Evolutionary conservation across 73 alveolate species (phyloP), one percentile per base, ranked within the genome.

Genomic region (Paramecium sexaurelia): DNA sequence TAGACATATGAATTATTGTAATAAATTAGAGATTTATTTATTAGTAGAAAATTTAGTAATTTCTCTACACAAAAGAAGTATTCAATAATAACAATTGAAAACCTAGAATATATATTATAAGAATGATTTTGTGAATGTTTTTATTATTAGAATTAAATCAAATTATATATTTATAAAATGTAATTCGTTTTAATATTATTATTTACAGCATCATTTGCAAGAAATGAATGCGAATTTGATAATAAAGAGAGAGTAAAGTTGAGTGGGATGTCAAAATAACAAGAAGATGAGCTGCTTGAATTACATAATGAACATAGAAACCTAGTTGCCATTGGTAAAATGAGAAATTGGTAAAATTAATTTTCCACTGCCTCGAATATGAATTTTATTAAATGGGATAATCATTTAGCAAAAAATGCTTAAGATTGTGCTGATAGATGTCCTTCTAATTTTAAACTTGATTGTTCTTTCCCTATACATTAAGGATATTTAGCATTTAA

Each of bases 401-500:
- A 73, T 73, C 55, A 27, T 35, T 7, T 73, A 17, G 87, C 87
- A 29, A 35, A 3, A 3, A 32, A 35, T 27, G 87, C 87, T 35
- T 73, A 73, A 35, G 55, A 73, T 27, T 73, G 87, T 37, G 66
- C 57, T 35, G 33, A 73, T 73, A 35, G 6, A 73, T 73, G 87
- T 9, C 87, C 87, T 11, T 0, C 55, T 20, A 73, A 35, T 20
- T 20, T 73, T 35, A 2, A 20, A 11, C 39, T 37, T 73, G 87
- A 73, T 35, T 73, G 87, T 41, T 35, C 55, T 13, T 37, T 73
- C 15, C 36, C 36, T 32, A 10, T 10, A 15, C 33, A 73, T 35
- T 41, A 73, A 15, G 87, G 87, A 9, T 27, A 29, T 13, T 20
- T 73, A 24, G 7, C 45, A 13, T 73, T 13, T 73, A 20, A 32